Evolutionary conservation across 257 asterid species (phyloP).

Genomic region (Nicotiana benthamiana): DNA sequence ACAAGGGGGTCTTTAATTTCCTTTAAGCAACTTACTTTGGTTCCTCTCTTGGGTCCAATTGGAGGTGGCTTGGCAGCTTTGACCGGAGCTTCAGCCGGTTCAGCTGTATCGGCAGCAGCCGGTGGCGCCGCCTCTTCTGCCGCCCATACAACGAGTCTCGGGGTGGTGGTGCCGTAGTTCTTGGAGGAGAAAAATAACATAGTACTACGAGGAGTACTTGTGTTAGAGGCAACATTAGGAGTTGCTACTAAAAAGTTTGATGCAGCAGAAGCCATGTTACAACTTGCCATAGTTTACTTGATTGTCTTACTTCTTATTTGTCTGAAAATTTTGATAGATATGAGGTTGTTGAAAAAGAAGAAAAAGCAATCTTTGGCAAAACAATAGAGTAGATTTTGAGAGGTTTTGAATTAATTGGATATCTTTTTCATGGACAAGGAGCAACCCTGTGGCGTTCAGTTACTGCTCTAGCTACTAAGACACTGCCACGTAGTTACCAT

Average conservation of each 20-base stretch:
- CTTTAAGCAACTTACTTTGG: conserved; percentile 36
- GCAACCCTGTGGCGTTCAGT: conserved; percentile 17
- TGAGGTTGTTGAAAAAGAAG: not conserved
- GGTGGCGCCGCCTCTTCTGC: conserved; percentile 35
- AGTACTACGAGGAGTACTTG: conserved; percentile 14
- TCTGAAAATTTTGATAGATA: not conserved
- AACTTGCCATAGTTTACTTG: conserved; percentile 45
- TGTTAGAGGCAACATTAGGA: conserved; percentile 32
- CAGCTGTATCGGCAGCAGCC: conserved; percentile 17
- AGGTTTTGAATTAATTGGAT: conserved; percentile 35
- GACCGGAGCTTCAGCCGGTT: conserved; percentile 13
- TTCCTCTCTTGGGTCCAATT: conserved; percentile 81
- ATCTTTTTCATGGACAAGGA: conserved; percentile 56
- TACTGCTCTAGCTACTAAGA: conserved; percentile 37
- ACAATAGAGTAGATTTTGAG: conserved; percentile 12
- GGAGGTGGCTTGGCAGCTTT: conserved; percentile 81
- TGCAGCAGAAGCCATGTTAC: conserved; percentile 59
- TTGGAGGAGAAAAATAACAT: conserved; percentile 37
- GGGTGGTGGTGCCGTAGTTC: conserved; percentile 16
- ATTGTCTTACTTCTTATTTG: not conserved
- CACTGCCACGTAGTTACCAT: conserved; percentile 52
- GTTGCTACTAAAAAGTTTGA: conserved; percentile 37
- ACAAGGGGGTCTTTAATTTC: too few species aligned
- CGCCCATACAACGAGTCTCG: conserved; percentile 55
- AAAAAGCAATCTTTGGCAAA: not conserved